Evolutionary conservation across 2,329 filamentous ascomycete genomes (phyloP), one percentile per base, ranked within the genome.

Genomic region (Alternaria tenuissima): DNA sequence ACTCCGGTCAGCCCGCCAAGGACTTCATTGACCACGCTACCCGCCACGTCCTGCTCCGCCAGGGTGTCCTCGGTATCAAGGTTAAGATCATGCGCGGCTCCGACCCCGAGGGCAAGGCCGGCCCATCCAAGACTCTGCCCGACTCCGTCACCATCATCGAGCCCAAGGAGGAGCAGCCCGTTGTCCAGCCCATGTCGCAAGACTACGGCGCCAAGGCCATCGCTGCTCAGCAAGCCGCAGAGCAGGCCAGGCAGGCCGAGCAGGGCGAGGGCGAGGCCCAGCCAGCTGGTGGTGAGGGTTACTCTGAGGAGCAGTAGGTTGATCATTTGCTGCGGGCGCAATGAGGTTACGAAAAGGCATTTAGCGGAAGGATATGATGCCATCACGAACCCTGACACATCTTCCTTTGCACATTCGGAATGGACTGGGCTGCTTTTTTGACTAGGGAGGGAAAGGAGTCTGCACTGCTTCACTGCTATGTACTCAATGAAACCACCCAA

Each of bases 21-120:
- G 95, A 99, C 87, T 99, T 99, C 88, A 99, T 99, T 83, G 95
- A 99, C 88, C 88, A 86, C 79, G 96, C 96, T 77, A 98, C 95
- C 80, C 95, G 95, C 79, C 95, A 99, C 92, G 95, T 99, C 79
- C 93, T 99, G 74, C 94, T 99, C 84, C 92, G 96, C 86, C 95
- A 99, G 88, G 95, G 95, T 92, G 95, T 99, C 73, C 88, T 99
- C 73, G 95, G 95, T 87, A 99, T 99, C 88, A 99, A 99, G 90
- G 95, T 99, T 85, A 99, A 99, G 94, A 99, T 99, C 87, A 99
- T 99, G 95, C 94, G 96, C 83, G 95, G 95, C 81, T 95, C 93
- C 77, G 95, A 99, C 87, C 95, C 95, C 82, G 93, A 98, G 86
- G 95, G 95, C 90, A 99, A 99, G 91, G 89, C 93, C 79, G 93